phyloP scores from a whole-genome alignment of 768 basidiomycete genomes.

The Candolleomyces aberdarensis region DNA sequence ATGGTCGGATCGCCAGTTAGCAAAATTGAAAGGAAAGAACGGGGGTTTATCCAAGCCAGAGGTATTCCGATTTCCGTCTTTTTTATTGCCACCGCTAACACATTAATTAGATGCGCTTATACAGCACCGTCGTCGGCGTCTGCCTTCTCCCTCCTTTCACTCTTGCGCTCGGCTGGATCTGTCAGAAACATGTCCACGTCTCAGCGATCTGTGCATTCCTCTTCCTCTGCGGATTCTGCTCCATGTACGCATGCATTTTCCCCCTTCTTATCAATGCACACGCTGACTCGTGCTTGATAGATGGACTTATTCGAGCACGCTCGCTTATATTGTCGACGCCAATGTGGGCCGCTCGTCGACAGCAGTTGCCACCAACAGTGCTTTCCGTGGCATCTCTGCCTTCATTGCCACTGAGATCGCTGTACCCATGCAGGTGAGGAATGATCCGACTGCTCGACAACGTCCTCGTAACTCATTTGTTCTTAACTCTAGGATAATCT shows the following conservation, averaged over 20 bases:
- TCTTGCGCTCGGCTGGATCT: conserved; percentile 75
- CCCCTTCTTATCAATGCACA: not conserved
- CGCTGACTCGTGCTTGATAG: conserved; percentile 15
- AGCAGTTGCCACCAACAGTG: conserved; percentile 74
- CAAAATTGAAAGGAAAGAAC: conserved; percentile 34
- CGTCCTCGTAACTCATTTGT: not conserved
- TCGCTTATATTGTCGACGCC: conserved; percentile 86
- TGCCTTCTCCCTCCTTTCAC: conserved; percentile 57
- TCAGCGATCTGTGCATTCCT: conserved; percentile 69
- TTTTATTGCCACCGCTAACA: too few relatives aligned
- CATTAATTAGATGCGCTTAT: conserved; percentile 60
- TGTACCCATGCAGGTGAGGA: conserved; percentile 63
- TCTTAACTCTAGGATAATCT: conserved; percentile 45
- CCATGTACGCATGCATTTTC: conserved; percentile 49
- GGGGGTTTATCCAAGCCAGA: conserved; percentile 55
- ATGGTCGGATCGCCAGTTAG: conserved; percentile 41
- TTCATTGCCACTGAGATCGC: conserved; percentile 71
- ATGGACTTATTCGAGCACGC: conserved; percentile 38
- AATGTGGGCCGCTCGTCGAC: conserved; percentile 78
- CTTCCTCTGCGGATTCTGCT: conserved; percentile 70
- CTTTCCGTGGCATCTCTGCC: conserved; percentile 66
- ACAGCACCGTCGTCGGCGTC: conserved; percentile 58
- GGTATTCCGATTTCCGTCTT: conserved; percentile 32
- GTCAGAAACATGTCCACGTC: conserved; percentile 57
- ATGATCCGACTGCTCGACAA: not conserved